Conservation (phyloP, 345 rosid genomes). For the Ceriops zippeliana region DNA sequence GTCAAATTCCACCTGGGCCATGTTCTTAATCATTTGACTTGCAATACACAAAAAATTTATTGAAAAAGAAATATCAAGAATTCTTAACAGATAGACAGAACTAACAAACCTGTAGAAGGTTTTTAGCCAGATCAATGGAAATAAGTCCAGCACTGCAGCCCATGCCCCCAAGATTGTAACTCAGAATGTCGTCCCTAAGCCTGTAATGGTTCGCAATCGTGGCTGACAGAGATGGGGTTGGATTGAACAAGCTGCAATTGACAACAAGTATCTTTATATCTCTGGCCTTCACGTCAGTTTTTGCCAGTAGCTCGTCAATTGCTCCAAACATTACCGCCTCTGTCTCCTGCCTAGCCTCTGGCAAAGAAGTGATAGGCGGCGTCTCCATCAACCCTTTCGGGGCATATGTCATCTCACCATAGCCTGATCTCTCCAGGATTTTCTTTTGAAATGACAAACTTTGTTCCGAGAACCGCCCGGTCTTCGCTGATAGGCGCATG, state of each 20-base stretch:
- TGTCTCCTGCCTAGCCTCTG: constrained; percentile 9
- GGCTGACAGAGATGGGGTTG: constrained; percentile 24
- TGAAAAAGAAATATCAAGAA: no score
- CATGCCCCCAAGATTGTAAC: constrained; percentile 29
- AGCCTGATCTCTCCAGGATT: constrained; percentile 20
- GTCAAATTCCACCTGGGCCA: no score
- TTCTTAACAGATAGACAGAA: not conserved
- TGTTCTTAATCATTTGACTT: no score
- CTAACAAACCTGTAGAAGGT: constrained; percentile 13
- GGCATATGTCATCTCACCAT: constrained; percentile 16
- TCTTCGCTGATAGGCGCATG: not conserved
- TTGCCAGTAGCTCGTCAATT: constrained; percentile 15
- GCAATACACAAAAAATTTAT: no score
- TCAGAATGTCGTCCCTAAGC: constrained; percentile 22
- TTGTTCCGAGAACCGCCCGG: constrained; percentile 7
- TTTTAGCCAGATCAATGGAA: constrained; percentile 10
- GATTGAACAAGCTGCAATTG: constrained; percentile 28
- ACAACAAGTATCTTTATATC: constrained; percentile 24
- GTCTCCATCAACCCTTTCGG: not conserved
- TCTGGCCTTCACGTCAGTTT: constrained; percentile 10
- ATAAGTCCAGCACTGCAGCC: constrained; percentile 33
- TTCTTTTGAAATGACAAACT: constrained; percentile 16
- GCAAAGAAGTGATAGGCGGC: constrained; percentile 4
- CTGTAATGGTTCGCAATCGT: constrained; percentile 19
- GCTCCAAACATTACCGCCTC: constrained; percentile 22